Conservation (phyloP, 139 green algal species). For the Zygnema circumcarinatum region DNA sequence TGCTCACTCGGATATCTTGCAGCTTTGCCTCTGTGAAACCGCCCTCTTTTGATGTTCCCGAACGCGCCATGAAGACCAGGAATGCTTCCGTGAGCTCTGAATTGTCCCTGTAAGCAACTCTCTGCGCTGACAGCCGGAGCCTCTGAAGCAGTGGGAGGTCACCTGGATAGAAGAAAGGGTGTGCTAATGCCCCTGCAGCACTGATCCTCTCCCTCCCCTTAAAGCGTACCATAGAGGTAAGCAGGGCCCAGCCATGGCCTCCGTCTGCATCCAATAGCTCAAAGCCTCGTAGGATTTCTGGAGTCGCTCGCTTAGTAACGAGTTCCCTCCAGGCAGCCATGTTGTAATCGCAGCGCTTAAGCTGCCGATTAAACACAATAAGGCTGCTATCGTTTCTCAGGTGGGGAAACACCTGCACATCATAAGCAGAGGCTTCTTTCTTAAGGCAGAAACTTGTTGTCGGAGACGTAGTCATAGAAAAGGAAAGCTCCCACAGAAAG, state of each 20-base stretch:
- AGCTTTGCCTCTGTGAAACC: conserved; percentile 81
- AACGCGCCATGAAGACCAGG: conserved; percentile 48
- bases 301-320: conserved; percentile 62
- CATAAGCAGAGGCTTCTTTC: too few species aligned
- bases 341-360: conserved; percentile 71
- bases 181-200: conserved; percentile 30
- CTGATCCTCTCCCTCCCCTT: conserved; percentile 45
- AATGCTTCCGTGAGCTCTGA: conserved; percentile 35
- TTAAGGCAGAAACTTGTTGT: too few species aligned
- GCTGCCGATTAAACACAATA: conserved; percentile 65
- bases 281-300: conserved; percentile 34
- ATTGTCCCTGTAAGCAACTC: conserved; percentile 43
- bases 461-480: too few species aligned
- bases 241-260: conserved; percentile 46
- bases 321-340: conserved; percentile 68
- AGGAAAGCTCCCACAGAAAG: too few species aligned
- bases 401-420: conserved; percentile 47
- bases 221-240: conserved; percentile 40
- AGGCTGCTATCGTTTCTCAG: conserved; percentile 64
- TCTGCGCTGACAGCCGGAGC: conserved; percentile 6
- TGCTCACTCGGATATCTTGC: conserved; percentile 19
- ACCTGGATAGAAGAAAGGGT: conserved; percentile 41
- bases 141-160: conserved; percentile 31
- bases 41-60: conserved; percentile 60
- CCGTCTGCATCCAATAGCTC: conserved; percentile 56